Evolutionary conservation across 139 green algal genomes (phyloP).

Genomic region (Coelastrella sp.): DNA sequence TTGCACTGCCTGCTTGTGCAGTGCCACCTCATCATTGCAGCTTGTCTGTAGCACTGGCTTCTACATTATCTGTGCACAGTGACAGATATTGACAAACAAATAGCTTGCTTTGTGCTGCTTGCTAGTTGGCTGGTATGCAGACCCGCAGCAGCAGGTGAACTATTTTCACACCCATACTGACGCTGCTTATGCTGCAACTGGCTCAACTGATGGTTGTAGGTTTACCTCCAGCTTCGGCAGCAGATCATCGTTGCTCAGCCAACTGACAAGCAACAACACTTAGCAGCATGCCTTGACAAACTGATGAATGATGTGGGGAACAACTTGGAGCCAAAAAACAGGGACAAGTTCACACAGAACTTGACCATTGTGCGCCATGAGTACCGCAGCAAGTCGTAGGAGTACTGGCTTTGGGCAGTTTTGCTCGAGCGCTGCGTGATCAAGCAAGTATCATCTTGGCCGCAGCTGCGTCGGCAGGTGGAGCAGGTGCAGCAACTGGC

Average conservation of each 20-base stretch:
- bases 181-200: background rate
- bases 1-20: too few species aligned
- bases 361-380: slow-evolving; percentile 94
- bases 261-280: slow-evolving; percentile 67
- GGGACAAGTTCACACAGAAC: slow-evolving; percentile 98
- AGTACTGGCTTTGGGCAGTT: background rate
- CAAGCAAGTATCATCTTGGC: background rate
- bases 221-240: slow-evolving; percentile 43
- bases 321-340: slow-evolving; percentile 95
- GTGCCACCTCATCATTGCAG: too few species aligned
- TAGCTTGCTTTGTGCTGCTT: too few species aligned
- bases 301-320: slow-evolving; percentile 93
- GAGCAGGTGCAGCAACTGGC: slow-evolving; percentile 4
- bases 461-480: slow-evolving; percentile 1
- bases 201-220: background rate
- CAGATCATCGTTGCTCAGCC: slow-evolving; percentile 79
- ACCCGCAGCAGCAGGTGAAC: too few species aligned
- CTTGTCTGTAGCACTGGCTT: too few species aligned
- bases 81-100: too few species aligned
- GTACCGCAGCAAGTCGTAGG: slow-evolving; percentile 76
- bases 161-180: too few species aligned
- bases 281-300: slow-evolving; percentile 89
- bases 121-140: too few species aligned
- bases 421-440: background rate
- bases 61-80: too few species aligned